phyloP scores from a whole-genome alignment of 352 stramenopile species.

The Pythium utonaiense region DNA sequence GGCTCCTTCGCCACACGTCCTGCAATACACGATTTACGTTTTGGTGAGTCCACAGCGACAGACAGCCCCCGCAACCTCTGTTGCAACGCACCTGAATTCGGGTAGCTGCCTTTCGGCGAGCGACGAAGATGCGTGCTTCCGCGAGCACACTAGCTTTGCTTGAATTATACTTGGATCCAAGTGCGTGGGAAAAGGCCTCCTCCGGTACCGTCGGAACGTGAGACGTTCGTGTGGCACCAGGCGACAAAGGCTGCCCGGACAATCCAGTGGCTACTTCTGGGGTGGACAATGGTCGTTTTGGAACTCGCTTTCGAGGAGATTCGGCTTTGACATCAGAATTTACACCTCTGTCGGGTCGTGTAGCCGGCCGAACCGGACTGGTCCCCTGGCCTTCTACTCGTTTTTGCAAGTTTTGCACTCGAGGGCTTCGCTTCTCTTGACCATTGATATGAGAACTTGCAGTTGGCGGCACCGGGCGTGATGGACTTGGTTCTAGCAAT shows the following conservation, averaged over 20 bases:
- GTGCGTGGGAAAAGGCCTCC: slow-evolving; percentile 37
- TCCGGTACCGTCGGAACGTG: slow-evolving; percentile 38
- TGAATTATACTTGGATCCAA: slow-evolving; percentile 45
- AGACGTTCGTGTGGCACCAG: slow-evolving; percentile 46
- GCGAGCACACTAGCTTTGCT: slow-evolving; percentile 43
- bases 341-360: slow-evolving; percentile 10
- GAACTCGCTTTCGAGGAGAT: slow-evolving; percentile 37
- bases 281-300: slow-evolving; percentile 37
- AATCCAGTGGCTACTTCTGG: slow-evolving; percentile 31
- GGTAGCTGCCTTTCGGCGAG: slow-evolving; percentile 38
- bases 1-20: slow-evolving; percentile 21
- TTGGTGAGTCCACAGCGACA: not conserved
- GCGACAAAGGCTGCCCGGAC: slow-evolving; percentile 35
- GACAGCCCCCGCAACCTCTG: too few relatives aligned
- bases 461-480: not conserved
- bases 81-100: slow-evolving; percentile 45
- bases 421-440: slow-evolving; percentile 17
- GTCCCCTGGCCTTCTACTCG: not conserved
- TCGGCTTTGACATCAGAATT: slow-evolving; percentile 9
- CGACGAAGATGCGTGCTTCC: slow-evolving; percentile 45
- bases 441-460: not conserved
- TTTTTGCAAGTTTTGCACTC: slow-evolving; percentile 22
- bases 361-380: slow-evolving; percentile 22
- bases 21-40: not conserved
- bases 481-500: not conserved